Evolutionary conservation across 306 rosid species (phyloP).

Genomic region (Argentina anserina): DNA sequence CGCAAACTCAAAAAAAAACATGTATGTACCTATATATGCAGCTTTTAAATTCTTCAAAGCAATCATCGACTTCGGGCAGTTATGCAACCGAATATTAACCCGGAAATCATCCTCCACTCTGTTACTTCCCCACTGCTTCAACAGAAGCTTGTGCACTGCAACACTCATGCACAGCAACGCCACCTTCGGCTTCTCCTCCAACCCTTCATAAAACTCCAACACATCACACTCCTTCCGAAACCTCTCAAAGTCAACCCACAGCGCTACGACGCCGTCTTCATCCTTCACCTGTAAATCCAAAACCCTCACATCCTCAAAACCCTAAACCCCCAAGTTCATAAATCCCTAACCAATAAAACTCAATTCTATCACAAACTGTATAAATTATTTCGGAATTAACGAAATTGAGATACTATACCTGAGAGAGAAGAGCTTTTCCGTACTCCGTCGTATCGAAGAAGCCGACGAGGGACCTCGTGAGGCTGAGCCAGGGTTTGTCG

Average conservation of each 20-base stretch:
- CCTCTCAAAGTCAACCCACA: conserved; percentile 68
- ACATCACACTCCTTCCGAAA: conserved; percentile 41
- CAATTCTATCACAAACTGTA: not conserved
- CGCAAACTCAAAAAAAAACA: not conserved
- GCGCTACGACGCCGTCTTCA: conserved; percentile 39
- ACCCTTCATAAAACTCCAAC: conserved; percentile 47
- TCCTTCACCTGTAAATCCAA: conserved; percentile 35
- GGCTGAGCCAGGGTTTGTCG: conserved; percentile 56
- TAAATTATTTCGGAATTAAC: not conserved
- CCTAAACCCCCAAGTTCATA: not conserved
- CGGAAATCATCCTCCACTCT: conserved; percentile 44
- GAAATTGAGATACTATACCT: conserved; percentile 34
- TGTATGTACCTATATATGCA: conserved; percentile 68
- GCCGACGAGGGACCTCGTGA: conserved; percentile 49
- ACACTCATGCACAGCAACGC: conserved; percentile 69
- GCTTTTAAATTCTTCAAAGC: conserved; percentile 91
- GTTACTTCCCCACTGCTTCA: conserved; percentile 38
- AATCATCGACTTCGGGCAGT: conserved; percentile 73
- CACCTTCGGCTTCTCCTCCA: conserved; percentile 65
- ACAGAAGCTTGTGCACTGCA: conserved; percentile 69
- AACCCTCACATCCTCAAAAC: not conserved
- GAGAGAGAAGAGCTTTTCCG: conserved; percentile 48
- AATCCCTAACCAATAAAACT: not conserved
- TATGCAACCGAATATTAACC: conserved; percentile 68
- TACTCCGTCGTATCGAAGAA: conserved; percentile 50